A percentile compares a stretch with the other conserved stretches of the same genome.
Evolutionary conservation across 306 rosid species (phyloP).

Genomic region (Arachis hypogaea): DNA sequence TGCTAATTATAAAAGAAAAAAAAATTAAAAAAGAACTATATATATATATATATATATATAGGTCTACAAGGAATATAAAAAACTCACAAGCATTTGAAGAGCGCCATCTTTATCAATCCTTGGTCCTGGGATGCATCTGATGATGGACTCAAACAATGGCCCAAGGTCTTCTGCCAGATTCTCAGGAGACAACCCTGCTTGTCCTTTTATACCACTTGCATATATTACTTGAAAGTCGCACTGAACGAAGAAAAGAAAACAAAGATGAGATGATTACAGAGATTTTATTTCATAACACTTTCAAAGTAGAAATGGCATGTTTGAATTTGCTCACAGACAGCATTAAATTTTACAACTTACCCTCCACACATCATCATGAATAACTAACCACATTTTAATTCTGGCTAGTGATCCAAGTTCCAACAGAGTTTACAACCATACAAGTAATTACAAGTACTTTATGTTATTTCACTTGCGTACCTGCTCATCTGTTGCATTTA

Average conservation of each 20-base stretch:
- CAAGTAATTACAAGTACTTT: not conserved
- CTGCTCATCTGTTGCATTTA: conserved; percentile 97
- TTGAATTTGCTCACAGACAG: conserved; percentile 20
- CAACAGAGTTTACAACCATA: conserved; percentile 16
- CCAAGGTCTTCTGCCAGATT: conserved; percentile 94
- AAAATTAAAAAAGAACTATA: conserved; percentile 5
- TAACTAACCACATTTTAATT: conserved; percentile 15
- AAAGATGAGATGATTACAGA: conserved; percentile 12
- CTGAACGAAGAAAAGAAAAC: conserved; percentile 50
- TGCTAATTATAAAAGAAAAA: not conserved
- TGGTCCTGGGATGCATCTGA: conserved; percentile 99
- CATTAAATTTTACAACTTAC: conserved; percentile 30
- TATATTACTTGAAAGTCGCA: conserved; percentile 97
- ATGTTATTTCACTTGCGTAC: conserved; percentile 48
- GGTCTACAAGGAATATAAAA: conserved; percentile 25
- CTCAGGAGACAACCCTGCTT: conserved; percentile 91
- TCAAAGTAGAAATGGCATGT: conserved; percentile 26
- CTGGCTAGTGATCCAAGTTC: conserved; percentile 27
- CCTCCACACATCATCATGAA: conserved; percentile 10
- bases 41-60: not conserved
- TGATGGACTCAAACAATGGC: conserved; percentile 90
- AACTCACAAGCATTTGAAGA: conserved; percentile 90
- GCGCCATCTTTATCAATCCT: conserved; percentile 89
- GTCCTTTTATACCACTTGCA: conserved; percentile 97
- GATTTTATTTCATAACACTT: not conserved